Evolutionary conservation across 768 basidiomycete species (phyloP).

Genomic region (Suillus alpinus): DNA sequence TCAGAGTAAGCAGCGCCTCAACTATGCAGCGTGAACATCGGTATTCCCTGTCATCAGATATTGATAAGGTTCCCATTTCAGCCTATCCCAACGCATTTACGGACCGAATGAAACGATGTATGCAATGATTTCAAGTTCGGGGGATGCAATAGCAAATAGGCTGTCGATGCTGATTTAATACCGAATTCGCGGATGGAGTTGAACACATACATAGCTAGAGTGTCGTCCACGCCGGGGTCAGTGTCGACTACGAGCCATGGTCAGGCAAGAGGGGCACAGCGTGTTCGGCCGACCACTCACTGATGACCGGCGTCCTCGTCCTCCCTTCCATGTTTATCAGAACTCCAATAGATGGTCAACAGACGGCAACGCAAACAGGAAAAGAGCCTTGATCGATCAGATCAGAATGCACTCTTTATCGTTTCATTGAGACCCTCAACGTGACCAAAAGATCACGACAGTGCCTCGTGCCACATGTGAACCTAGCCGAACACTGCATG

Average conservation of each 20-base stretch:
- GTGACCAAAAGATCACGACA: no score
- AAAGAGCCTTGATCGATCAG: neutral
- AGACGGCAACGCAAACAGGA: neutral
- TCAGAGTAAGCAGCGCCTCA: slow-evolving; percentile 27
- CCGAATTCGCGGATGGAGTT: neutral
- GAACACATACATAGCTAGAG: slow-evolving; percentile 63
- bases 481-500: neutral
- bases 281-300: slow-evolving; percentile 37
- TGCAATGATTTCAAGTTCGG: slow-evolving; percentile 78
- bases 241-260: slow-evolving; percentile 61
- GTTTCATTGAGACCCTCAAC: neutral
- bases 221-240: slow-evolving; percentile 85
- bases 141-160: slow-evolving; percentile 75
- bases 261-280: slow-evolving; percentile 4
- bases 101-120: slow-evolving; percentile 75
- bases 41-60: slow-evolving; percentile 58
- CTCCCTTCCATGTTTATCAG: slow-evolving; percentile 16
- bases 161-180: slow-evolving; percentile 34
- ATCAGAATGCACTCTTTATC: neutral
- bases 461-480: neutral
- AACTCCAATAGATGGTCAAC: neutral
- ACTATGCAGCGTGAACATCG: slow-evolving; percentile 61
- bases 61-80: neutral
- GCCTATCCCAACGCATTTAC: slow-evolving; percentile 12
- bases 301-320: slow-evolving; percentile 58